Base-by-base conservation (phyloP, 208 protist genomes). In the Leishmania lainsoni region DNA sequence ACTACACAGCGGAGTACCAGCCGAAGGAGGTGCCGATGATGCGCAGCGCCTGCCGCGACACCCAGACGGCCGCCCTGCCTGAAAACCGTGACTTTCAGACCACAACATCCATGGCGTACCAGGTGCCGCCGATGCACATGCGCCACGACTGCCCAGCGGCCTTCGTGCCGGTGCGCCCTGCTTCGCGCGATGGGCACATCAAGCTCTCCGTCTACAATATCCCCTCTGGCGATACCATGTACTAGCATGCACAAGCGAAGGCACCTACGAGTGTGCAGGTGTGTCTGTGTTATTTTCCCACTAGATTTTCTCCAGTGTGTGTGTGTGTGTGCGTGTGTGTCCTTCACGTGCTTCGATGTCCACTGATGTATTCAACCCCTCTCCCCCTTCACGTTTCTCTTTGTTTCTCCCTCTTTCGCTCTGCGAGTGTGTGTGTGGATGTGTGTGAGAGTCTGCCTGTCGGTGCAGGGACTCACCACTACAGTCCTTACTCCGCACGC, bases 81-180 rank as follows among this genome's bases (percentile, higher is more conserved):
- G 92, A 97, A 80, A 96, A 91, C 68, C 92, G 94, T 74, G 92
- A 97, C 89, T 97, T 97, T 89, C 76, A 91, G 78, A 97, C 94
- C 20, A 92, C 89, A 48, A 77, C 83, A 61, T 88, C 84, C 52
- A 80, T 81, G 20, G 87, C 92, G 51, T 97, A 94, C 86, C 76
- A 89, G 72, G 73, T 90, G 63, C 92, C 92, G 26, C 91, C 91
- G 51, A 48, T 89, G 75, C 74, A 83, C 78, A 79, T 93, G 82
- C 92, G 87, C 45, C 94, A 93, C 79, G 32, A 89, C 14, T 97
- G 94, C 83, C 94, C 94, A 26, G 89, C 92, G 17, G 63, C 87
- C n/a, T 91, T 93, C 72, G 91, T 96, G 70, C 85, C 90, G 39
- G 56, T 78, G 69, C 91, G 94, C 26, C 91, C 94, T 14, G 85